These are phyloP conservation scores for Larix sibirica DNA, from an alignment of 83 land plant genomes.

Conservation along the genomic window DNA sequence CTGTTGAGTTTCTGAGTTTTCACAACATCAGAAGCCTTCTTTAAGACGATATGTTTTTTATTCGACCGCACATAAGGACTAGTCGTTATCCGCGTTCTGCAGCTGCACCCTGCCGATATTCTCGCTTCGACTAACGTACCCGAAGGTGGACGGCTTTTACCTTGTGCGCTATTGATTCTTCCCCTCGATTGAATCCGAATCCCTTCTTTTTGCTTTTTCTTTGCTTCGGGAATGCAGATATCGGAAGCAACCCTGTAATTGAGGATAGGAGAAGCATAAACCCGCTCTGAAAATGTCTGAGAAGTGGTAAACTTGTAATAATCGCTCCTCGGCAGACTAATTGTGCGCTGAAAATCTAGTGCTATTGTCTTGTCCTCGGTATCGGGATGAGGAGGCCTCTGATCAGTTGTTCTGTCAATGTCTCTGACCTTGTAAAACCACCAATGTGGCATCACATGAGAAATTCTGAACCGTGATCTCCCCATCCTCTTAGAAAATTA, in stretches of 20 bases:
- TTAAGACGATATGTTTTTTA: too few relatives aligned
- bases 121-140: neutral
- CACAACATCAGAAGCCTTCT: too few relatives aligned
- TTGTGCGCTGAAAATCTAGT: neutral
- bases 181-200: too few relatives aligned
- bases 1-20: too few relatives aligned
- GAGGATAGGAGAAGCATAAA: neutral
- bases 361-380: neutral
- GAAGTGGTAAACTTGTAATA: neutral
- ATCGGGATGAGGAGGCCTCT: too few relatives aligned
- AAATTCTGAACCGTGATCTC: slow-evolving; percentile 40
- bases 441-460: slow-evolving; percentile 65
- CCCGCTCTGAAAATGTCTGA: neutral
- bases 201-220: neutral
- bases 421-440: slow-evolving; percentile 73
- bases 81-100: neutral
- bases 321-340: neutral
- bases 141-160: neutral
- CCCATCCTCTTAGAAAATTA: slow-evolving; percentile 30
- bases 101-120: neutral
- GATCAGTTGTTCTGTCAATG: slow-evolving; percentile 17
- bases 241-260: neutral
- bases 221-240: neutral
- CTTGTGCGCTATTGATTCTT: neutral
- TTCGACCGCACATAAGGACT: too few relatives aligned